These are phyloP conservation scores for Bocquillonia castaneifolia DNA, from an alignment of 441 rosid genomes.

Conservation along the genomic window DNA sequence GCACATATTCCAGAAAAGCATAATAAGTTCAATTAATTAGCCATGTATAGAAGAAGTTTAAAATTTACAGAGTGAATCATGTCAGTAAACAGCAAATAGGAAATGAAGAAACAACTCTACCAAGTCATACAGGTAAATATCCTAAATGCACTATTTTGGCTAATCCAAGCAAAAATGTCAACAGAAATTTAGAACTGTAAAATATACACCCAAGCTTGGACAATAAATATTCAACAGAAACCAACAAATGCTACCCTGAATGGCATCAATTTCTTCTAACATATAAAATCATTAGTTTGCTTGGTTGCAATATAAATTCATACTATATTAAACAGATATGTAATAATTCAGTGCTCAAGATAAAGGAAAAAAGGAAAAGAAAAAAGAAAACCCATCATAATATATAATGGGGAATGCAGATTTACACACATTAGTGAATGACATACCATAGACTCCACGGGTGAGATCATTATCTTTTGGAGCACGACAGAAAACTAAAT, in stretches of 20 bases:
- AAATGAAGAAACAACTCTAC: neutral
- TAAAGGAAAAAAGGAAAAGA: neutral
- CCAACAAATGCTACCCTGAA: neutral
- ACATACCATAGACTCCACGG: slow-evolving; percentile 56
- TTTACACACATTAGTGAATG: neutral
- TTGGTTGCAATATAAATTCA: neutral
- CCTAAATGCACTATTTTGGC: neutral
- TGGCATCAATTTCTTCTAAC: too few relatives aligned
- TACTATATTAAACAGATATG: neutral
- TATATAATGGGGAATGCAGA: neutral
- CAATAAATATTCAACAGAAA: neutral
- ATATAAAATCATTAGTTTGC: neutral
- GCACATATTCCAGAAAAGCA: neutral
- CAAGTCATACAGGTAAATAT: neutral
- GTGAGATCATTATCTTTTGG: slow-evolving; percentile 67
- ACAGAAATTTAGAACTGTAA: too few relatives aligned
- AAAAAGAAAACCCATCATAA: neutral
- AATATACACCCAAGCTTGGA: neutral
- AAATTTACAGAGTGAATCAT: neutral
- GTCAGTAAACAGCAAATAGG: neutral
- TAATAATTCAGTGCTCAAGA: neutral
- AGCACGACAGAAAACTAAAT: slow-evolving; percentile 79
- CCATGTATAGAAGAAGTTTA: neutral
- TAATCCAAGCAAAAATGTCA: neutral
- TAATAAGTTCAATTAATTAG: neutral